Percentiles rank a stretch among this genome's conserved stretches.
These are phyloP conservation scores for Vitis hybrid DNA, from an alignment of 177 flowering plant genomes.

Conservation along the genomic window DNA sequence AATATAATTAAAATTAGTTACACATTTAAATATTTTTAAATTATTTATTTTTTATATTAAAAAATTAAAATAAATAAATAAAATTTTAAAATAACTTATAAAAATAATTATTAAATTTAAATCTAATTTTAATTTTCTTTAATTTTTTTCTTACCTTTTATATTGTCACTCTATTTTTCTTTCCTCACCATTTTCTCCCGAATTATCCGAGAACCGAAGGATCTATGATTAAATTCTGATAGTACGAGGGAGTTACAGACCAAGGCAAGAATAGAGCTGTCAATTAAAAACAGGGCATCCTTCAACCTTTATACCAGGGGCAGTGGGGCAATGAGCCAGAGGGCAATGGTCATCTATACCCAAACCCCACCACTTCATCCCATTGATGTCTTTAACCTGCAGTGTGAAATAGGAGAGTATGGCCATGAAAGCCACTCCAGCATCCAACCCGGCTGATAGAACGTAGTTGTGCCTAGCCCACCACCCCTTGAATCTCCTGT, in stretches of 20 bases:
- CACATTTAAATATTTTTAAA: no score
- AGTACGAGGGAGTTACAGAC: background rate
- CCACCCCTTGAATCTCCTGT: constrained; percentile 33
- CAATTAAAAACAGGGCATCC: constrained; percentile 44
- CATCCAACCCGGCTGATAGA: constrained; percentile 49
- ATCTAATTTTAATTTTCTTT: no score
- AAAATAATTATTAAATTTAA: no score
- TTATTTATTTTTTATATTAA: no score
- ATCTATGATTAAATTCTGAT: no score
- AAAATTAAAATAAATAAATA: no score
- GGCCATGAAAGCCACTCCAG: constrained; percentile 58
- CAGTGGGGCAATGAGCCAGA: constrained; percentile 57
- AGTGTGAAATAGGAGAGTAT: constrained; percentile 36
- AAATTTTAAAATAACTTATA: no score
- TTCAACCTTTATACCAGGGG: constrained; percentile 41
- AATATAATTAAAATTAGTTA: no score
- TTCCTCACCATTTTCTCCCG: no score
- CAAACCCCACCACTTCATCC: constrained; percentile 56
- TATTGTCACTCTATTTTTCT: no score
- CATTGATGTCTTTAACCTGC: constrained; percentile 29
- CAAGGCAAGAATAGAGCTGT: background rate
- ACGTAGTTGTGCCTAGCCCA: constrained; percentile 55
- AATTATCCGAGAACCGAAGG: no score
- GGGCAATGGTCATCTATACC: constrained; percentile 48
- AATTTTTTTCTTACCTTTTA: no score